These are phyloP conservation scores for Flaveria brownii DNA, from an alignment of 129 eudicot species.

Conservation along the genomic window DNA sequence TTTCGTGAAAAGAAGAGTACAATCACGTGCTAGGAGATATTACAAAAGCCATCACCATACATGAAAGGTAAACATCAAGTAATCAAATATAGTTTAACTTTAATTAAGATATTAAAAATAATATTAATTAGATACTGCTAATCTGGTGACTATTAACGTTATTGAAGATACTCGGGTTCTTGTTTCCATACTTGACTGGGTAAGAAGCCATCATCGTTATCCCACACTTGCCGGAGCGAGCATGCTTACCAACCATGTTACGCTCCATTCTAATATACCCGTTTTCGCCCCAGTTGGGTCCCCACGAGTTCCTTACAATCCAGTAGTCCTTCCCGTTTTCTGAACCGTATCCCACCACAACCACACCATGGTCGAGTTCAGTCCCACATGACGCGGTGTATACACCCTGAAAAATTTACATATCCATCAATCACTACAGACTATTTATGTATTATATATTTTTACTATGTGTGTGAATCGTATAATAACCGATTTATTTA, in stretches of 20 bases:
- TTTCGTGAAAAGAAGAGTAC: constrained; percentile 10
- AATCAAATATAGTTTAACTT: not conserved
- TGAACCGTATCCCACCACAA: constrained; percentile 85
- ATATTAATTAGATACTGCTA: constrained; percentile 37
- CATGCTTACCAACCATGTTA: constrained; percentile 28
- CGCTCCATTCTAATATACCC: constrained; percentile 82
- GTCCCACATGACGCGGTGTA: constrained; percentile 72
- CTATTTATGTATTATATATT: not conserved
- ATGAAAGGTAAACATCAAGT: constrained; percentile 18
- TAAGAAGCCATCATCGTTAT: constrained; percentile 77
- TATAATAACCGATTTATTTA: not conserved
- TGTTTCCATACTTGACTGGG: constrained; percentile 51
- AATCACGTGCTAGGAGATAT: constrained; percentile 10
- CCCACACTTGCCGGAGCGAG: constrained; percentile 72
- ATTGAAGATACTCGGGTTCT: constrained; percentile 32
- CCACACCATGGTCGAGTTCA: constrained; percentile 84
- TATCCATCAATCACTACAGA: constrained; percentile 7
- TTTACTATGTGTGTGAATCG: not conserved
- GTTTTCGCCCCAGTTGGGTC: constrained; percentile 72
- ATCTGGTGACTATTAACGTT: constrained; percentile 31
- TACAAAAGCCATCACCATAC: constrained; percentile 34
- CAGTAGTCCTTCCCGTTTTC: constrained; percentile 76
- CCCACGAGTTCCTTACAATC: constrained; percentile 96
- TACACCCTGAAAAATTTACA: constrained; percentile 57
- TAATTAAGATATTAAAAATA: not conserved